A percentile compares a stretch with the other conserved stretches of the same genome.
phyloP scores from a whole-genome alignment of 805 yeast genomes.

The Debaryomyces tyrocola region DNA sequence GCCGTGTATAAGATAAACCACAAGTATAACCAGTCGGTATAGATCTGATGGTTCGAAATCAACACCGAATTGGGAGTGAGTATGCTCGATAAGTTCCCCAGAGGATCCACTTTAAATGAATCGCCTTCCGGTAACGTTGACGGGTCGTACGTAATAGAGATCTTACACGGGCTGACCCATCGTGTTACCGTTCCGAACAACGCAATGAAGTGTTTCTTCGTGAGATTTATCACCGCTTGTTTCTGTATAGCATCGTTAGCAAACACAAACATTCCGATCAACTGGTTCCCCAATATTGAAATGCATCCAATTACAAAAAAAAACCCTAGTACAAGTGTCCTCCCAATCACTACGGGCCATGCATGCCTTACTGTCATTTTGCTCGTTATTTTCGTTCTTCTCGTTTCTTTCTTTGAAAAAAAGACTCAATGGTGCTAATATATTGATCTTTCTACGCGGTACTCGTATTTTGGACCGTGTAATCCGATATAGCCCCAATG shows the following conservation, averaged over 20 bases:
- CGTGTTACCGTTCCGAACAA: conserved; percentile 52
- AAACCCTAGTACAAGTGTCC: conserved; percentile 21
- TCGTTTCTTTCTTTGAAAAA: too few relatives aligned
- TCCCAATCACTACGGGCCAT: conserved; percentile 18
- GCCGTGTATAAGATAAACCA: conserved; percentile 86
- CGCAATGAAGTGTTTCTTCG: conserved; percentile 60
- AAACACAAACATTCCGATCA: conserved; percentile 33
- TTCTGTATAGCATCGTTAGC: conserved; percentile 27
- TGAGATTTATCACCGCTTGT: conserved; percentile 47
- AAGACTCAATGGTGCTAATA: too few relatives aligned
- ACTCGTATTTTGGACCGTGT: too few relatives aligned
- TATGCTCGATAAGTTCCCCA: conserved; percentile 19
- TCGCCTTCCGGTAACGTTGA: conserved; percentile 16
- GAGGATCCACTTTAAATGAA: conserved; percentile 28
- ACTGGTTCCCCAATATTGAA: conserved; percentile 49
- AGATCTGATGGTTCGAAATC: conserved; percentile 91
- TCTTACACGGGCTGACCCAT: conserved; percentile 50
- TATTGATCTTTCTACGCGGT: too few relatives aligned
- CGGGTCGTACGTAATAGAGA: conserved; percentile 52
- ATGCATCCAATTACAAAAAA: conserved; percentile 28
- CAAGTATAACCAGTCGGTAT: conserved; percentile 87
- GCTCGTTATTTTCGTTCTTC: too few relatives aligned
- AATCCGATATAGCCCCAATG: too few relatives aligned
- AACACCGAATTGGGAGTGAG: conserved; percentile 57
- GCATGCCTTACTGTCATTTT: conserved; percentile 5